These are phyloP conservation scores for Fusarium pilosicola DNA, from an alignment of 2,329 filamentous ascomycete species.

Conservation along the genomic window DNA sequence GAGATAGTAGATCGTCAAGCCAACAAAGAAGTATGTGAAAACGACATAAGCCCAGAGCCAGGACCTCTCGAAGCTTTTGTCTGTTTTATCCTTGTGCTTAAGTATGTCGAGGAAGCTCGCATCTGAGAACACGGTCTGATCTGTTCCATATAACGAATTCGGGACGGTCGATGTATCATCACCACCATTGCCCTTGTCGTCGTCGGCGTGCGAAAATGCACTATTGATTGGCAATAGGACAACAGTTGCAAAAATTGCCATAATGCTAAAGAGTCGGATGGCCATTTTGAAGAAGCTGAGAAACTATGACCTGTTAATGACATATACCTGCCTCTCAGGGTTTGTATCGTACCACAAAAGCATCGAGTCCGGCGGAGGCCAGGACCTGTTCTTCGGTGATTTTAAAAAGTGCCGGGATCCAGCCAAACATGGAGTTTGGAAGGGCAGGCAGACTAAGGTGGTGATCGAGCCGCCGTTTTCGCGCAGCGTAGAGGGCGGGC, in stretches of 20 bases:
- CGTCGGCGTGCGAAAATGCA: conserved; percentile 55
- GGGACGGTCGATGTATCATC: neutral
- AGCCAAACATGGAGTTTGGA: conserved; percentile 87
- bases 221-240: conserved; percentile 89
- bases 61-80: conserved; percentile 47
- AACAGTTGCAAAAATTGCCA: conserved; percentile 82
- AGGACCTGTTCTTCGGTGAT: conserved; percentile 92
- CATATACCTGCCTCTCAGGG: neutral
- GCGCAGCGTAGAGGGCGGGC: conserved; percentile 88
- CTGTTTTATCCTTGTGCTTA: conserved; percentile 49
- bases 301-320: conserved; percentile 62
- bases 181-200: neutral
- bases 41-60: conserved; percentile 93
- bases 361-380: conserved; percentile 90
- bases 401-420: conserved; percentile 86
- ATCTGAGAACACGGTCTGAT: conserved; percentile 26
- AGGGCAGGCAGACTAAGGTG: conserved; percentile 75
- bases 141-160: conserved; percentile 3
- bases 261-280: conserved; percentile 80
- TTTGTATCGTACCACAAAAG: conserved; percentile 76
- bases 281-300: conserved; percentile 96
- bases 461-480: conserved; percentile 77
- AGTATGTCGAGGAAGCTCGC: conserved; percentile 22
- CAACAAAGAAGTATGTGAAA: conserved; percentile 95
- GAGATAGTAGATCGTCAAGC: conserved; percentile 82